These are phyloP conservation scores for Rhazya stricta DNA, from an alignment of 257 asterid genomes.

Conservation along the genomic window DNA sequence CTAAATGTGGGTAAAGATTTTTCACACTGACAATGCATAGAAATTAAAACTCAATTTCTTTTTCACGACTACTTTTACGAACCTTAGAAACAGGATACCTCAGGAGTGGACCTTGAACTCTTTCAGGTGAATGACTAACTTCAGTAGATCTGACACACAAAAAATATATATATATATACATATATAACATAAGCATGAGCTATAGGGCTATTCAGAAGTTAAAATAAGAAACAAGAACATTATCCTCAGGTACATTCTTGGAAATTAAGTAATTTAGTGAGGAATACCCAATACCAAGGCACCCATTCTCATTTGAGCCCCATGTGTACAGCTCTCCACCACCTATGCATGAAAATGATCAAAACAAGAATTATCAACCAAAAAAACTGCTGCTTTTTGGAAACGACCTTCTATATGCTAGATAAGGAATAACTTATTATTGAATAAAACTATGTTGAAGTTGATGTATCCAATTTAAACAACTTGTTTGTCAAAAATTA, in stretches of 20 bases:
- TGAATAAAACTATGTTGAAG: not conserved
- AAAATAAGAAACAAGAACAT: conserved; percentile 15
- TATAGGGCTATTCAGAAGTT: not conserved
- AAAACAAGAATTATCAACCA: conserved; percentile 5
- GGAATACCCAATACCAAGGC: conserved; percentile 91
- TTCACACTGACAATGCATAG: not conserved
- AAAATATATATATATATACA: too few species aligned
- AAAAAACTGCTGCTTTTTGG: not conserved
- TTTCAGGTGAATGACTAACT: conserved; percentile 69
- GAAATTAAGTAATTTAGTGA: conserved; percentile 11
- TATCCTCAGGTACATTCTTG: not conserved
- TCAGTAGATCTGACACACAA: conserved; percentile 57
- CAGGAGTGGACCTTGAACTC: conserved; percentile 74
- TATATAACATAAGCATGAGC: not conserved
- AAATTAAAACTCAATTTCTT: not conserved
- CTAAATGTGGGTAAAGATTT: not conserved
- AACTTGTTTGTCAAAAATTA: not conserved
- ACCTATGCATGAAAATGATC: conserved; percentile 31
- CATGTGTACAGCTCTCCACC: conserved; percentile 86
- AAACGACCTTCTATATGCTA: not conserved
- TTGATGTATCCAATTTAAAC: not conserved
- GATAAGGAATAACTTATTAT: not conserved
- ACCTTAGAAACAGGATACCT: conserved; percentile 72
- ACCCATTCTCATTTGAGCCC: conserved; percentile 97
- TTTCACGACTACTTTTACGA: conserved; percentile 16